Conservation (phyloP, 371 early-diverging fungal species). For the Mucor lusitanicus region DNA sequence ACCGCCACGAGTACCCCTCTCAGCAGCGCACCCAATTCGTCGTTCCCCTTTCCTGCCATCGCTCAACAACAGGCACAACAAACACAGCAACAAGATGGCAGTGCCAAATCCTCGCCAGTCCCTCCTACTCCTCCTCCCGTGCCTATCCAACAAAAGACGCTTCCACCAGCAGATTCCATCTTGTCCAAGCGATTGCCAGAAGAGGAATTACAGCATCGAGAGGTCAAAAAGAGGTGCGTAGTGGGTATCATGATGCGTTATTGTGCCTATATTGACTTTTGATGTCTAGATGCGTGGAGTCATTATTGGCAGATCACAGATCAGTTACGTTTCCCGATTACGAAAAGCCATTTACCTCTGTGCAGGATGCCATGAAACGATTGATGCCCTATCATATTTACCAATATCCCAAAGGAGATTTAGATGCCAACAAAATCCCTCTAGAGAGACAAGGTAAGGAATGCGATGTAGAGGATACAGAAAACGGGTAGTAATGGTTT, state of each 20-base stretch:
- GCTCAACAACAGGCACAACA: constrained; percentile 8
- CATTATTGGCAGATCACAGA: constrained; percentile 52
- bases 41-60: constrained; percentile 4
- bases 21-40: not conserved
- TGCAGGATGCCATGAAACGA: constrained; percentile 64
- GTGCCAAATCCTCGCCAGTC: constrained; percentile 2
- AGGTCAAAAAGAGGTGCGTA: constrained; percentile 43
- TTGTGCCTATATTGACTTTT: not conserved
- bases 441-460: constrained; percentile 39
- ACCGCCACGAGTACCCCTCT: constrained; percentile 5
- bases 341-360: constrained; percentile 59
- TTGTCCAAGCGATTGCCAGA: constrained; percentile 49
- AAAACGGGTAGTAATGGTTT: not conserved
- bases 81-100: constrained; percentile 1
- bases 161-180: constrained; percentile 29
- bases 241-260: too few relatives aligned
- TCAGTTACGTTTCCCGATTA: constrained; percentile 55
- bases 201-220: constrained; percentile 48
- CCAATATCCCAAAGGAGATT: constrained; percentile 64
- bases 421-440: constrained; percentile 61
- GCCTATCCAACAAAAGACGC: not conserved
- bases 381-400: constrained; percentile 75
- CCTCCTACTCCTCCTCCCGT: constrained; percentile 7
- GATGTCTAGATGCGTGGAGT: constrained; percentile 30
- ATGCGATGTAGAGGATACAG: too few relatives aligned